Base-by-base conservation (phyloP, 306 rosid species). In the Trichosanthes truncata region DNA sequence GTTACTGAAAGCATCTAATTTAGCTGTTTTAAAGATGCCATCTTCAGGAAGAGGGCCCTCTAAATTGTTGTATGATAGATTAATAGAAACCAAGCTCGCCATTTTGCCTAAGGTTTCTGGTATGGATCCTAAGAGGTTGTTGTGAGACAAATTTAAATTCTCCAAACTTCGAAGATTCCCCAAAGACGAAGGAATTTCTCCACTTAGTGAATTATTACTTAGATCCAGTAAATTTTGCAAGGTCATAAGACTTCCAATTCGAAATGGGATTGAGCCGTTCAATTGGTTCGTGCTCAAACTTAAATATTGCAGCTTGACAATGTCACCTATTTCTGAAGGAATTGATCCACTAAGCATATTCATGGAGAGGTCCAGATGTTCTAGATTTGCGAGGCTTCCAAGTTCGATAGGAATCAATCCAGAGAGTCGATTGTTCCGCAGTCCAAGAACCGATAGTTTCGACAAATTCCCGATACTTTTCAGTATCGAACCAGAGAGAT, bases 121-220 rank as follows among this genome's bases (percentile, higher is more conserved):
- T 49, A 89, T 81, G 9, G 86, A n/a, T 43, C 91, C 91, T 3
- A 86, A 79, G 7, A 90, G 81, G 63, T 82, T 76, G 43, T 90
- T 88, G 79, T 79, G 86, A 12, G 93, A 90, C 57, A 90, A 79
- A 36, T 90, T 88, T 65, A 88, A 77, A 77, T 80, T 90, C 75
- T 85, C 83, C 80, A 90, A 82, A 40, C 25, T 83, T 21, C 43
- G 48, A 68, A 90, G 89, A 81, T 61, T 83, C 4, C 83, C 83
- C 29, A 90, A 67, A 52, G 55, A 23, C n/a, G 69, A 1, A 56
- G 91, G 90, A 69, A 90, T 86, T 15, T 41, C 46, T 17, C 90
- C 93, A 15, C 86, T 75, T 29, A 90, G 53, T n/a, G 85, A 82
- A 74, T 90, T 90, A 81, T 60, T 72, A 81, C 93, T 90, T 81